phyloP scores from a whole-genome alignment of 1,139 yeast species.

The Saccharomycopsis phalli region DNA sequence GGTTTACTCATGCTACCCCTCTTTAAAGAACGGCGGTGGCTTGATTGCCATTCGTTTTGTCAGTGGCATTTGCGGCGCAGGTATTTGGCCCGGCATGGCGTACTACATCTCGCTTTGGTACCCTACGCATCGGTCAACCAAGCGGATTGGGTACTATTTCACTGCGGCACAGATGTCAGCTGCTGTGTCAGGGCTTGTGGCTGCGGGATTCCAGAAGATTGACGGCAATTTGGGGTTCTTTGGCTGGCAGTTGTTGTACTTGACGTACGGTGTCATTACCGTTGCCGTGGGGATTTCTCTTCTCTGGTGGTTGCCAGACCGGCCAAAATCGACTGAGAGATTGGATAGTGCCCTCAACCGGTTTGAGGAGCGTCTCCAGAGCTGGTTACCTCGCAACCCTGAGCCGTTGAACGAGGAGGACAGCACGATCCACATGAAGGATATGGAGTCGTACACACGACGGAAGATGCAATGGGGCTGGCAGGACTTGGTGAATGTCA shows the following conservation, averaged over 20 bases:
- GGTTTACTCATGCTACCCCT: constrained; percentile 65
- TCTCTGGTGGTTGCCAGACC: constrained; percentile 82
- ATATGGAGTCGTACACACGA: constrained; percentile 45
- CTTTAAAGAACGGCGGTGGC: constrained; percentile 46
- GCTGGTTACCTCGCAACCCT: constrained; percentile 20
- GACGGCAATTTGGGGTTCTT: constrained; percentile 60
- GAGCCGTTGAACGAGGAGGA: constrained; percentile 45
- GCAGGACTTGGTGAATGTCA: constrained; percentile 47
- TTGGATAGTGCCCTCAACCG: constrained; percentile 2
- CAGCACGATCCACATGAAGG: constrained; percentile 49
- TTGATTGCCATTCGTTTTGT: constrained; percentile 65
- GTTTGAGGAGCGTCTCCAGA: constrained; percentile 14
- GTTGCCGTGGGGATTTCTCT: constrained; percentile 54
- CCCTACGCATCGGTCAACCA: constrained; percentile 68
- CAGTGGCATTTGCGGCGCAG: constrained; percentile 78
- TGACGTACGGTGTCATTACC: constrained; percentile 70
- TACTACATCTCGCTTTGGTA: constrained; percentile 82
- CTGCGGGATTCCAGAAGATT: constrained; percentile 82
- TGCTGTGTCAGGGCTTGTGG: constrained; percentile 75
- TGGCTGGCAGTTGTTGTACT: constrained; percentile 87
- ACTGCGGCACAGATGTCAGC: constrained; percentile 89
- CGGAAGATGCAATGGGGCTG: constrained; percentile 46
- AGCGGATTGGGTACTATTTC: constrained; percentile 79
- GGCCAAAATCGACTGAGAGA: constrained; percentile 31
- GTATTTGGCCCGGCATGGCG: constrained; percentile 91